Evolutionary conservation across 176 grass and related monocot genomes (phyloP).

Genomic region (Tillandsia leiboldiana): DNA sequence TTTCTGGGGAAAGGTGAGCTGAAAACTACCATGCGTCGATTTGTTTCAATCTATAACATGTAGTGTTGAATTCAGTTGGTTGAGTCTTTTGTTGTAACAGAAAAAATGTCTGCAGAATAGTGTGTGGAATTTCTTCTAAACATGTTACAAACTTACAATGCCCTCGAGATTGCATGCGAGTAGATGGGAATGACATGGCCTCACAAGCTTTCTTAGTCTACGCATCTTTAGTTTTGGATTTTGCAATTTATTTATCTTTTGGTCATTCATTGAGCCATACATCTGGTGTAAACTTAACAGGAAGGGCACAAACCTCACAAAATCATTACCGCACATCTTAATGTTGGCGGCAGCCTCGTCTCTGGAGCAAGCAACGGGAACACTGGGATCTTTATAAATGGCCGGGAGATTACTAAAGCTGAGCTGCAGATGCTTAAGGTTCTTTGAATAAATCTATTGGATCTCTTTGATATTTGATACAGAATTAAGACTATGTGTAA

Average conservation of each 20-base stretch:
- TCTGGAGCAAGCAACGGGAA: conserved; percentile 80
- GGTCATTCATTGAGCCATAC: neutral
- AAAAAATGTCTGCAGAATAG: neutral
- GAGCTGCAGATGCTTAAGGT: conserved; percentile 98
- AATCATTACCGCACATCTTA: conserved; percentile 77
- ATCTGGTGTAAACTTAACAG: conserved; percentile 22
- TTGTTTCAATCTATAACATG: neutral
- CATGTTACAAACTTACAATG: no score
- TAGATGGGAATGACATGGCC: no score
- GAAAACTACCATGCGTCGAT: neutral
- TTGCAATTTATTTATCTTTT: neutral
- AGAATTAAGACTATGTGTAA: neutral
- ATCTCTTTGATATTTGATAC: conserved; percentile 4
- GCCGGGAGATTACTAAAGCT: conserved; percentile 87
- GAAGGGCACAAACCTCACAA: conserved; percentile 84
- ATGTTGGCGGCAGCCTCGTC: conserved; percentile 57
- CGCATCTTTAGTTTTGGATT: neutral
- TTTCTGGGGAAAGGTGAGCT: conserved; percentile 91
- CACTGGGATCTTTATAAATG: conserved; percentile 87
- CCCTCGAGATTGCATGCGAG: no score
- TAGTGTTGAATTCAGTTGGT: neutral
- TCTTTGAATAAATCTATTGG: neutral
- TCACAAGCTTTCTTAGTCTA: no score
- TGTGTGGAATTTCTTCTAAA: no score
- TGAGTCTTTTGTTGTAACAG: neutral